phyloP scores from a whole-genome alignment of 1,139 yeast genomes.

The Entelexis sorbosivorans region DNA sequence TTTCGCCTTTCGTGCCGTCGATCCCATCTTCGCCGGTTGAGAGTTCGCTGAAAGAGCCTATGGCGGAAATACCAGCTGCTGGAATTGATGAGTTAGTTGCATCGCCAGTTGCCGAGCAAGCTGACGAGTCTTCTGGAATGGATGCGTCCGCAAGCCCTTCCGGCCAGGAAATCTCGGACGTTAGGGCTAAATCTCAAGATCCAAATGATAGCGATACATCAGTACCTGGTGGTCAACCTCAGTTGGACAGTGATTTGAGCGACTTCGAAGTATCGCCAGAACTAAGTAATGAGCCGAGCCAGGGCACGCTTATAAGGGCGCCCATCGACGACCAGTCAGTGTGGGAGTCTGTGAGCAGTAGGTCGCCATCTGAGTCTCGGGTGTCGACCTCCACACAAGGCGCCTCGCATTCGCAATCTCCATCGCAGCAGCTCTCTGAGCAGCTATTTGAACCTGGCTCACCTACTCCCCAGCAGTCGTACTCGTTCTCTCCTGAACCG shows the following conservation, averaged over 20 bases:
- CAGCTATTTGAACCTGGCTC: not conserved
- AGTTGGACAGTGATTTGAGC: slow-evolving; percentile 17
- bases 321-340: not conserved
- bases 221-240: not conserved
- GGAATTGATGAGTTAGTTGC: slow-evolving; percentile 7
- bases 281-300: not conserved
- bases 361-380: not conserved
- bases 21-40: slow-evolving; percentile 3
- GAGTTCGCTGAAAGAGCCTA: not conserved
- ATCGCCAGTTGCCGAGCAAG: not conserved
- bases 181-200: not conserved
- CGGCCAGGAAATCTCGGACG: not conserved
- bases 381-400: not conserved
- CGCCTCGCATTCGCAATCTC: not conserved
- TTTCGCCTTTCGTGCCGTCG: slow-evolving; percentile 5
- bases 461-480: not conserved
- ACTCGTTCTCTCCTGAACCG: not conserved
- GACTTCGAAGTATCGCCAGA: slow-evolving; percentile 8
- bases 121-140: not conserved
- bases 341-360: not conserved
- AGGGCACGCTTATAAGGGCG: not conserved
- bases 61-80: not conserved
- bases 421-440: not conserved
- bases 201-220: not conserved
- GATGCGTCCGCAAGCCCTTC: not conserved